Evolutionary conservation across 352 stramenopile genomes (phyloP).

Genomic region (Globisporangium megalacanthum): DNA sequence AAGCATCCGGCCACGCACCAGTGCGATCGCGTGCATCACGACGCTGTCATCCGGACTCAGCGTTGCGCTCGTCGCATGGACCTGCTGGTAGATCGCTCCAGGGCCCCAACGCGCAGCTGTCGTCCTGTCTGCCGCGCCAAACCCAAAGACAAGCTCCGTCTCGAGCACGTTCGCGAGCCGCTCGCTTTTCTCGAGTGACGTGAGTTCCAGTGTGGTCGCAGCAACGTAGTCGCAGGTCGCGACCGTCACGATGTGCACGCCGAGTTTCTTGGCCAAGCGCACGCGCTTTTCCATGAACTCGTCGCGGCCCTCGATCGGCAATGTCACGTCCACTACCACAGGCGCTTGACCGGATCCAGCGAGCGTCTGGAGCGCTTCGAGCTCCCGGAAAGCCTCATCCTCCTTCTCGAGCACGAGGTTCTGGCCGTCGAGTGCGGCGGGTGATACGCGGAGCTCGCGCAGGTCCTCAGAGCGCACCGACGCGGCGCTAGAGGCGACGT

Average conservation of each 20-base stretch:
- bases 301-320: conserved; percentile 44
- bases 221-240: conserved; percentile 41
- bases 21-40: conserved; percentile 27
- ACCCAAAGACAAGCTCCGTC: conserved; percentile 65
- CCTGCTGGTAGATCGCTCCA: conserved; percentile 66
- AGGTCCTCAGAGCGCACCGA: conserved; percentile 48
- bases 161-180: conserved; percentile 48
- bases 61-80: conserved; percentile 18
- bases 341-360: conserved; percentile 1
- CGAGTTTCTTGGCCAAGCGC: conserved; percentile 29
- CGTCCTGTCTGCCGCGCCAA: conserved; percentile 16
- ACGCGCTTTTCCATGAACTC: conserved; percentile 23
- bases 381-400: conserved; percentile 68
- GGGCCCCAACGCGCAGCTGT: conserved; percentile 17
- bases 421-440: conserved; percentile 24
- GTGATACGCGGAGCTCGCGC: conserved; percentile 39
- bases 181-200: conserved; percentile 32
- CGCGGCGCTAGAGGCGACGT: background rate
- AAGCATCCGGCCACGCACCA: conserved; percentile 14
- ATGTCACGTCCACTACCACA: conserved; percentile 51
- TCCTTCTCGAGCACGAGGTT: conserved; percentile 66
- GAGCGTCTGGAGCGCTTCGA: conserved; percentile 27
- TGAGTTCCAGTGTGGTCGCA: conserved; percentile 10
- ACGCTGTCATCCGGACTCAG: conserved; percentile 23
- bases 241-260: conserved; percentile 42